A percentile compares a stretch with the other conserved stretches of the same genome.
These are phyloP conservation scores for Schwanniomyces vanrijiae DNA, from an alignment of 805 yeast genomes.

Conservation along the genomic window DNA sequence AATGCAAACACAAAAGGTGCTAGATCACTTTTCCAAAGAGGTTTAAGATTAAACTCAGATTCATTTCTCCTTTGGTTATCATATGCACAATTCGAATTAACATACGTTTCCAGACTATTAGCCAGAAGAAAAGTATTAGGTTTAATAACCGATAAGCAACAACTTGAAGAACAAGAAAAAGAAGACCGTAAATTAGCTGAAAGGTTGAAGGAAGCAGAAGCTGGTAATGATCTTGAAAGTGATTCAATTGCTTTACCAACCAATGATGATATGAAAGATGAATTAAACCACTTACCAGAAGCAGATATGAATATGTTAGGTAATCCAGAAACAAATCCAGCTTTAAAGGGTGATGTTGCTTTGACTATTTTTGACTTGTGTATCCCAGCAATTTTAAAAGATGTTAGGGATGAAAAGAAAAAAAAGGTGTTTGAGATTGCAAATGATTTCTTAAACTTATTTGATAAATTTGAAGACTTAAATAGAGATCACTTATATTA, in stretches of 20 bases:
- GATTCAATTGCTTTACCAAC: conserved; percentile 48
- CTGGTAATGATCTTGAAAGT: conserved; percentile 29
- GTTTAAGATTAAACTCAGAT: conserved; percentile 79
- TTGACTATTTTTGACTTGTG: conserved; percentile 39
- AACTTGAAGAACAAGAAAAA: conserved; percentile 44
- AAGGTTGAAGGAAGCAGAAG: conserved; percentile 29
- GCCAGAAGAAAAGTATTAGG: conserved; percentile 83
- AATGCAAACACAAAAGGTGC: conserved; percentile 90
- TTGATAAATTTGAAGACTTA: conserved; percentile 69
- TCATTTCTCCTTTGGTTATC: conserved; percentile 74
- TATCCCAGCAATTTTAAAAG: conserved; percentile 29
- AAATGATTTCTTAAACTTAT: conserved; percentile 47
- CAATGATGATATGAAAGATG: conserved; percentile 57
- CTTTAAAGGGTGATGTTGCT: conserved; percentile 55
- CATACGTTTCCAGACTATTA: conserved; percentile 78
- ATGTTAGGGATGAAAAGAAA: conserved; percentile 19
- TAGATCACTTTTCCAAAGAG: conserved; percentile 80
- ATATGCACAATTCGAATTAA: conserved; percentile 84
- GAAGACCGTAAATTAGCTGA: conserved; percentile 33
- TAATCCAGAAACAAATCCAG: conserved; percentile 77
- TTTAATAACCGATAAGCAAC: conserved; percentile 71
- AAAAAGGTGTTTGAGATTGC: conserved; percentile 41
- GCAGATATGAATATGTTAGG: conserved; percentile 85
- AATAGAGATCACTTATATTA: conserved; percentile 65
- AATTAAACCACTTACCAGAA: conserved; percentile 76